A percentile compares a stretch with the other conserved stretches of the same genome.
Conservation (phyloP, 768 basidiomycete genomes). For the Hygrocybe coccinea region DNA sequence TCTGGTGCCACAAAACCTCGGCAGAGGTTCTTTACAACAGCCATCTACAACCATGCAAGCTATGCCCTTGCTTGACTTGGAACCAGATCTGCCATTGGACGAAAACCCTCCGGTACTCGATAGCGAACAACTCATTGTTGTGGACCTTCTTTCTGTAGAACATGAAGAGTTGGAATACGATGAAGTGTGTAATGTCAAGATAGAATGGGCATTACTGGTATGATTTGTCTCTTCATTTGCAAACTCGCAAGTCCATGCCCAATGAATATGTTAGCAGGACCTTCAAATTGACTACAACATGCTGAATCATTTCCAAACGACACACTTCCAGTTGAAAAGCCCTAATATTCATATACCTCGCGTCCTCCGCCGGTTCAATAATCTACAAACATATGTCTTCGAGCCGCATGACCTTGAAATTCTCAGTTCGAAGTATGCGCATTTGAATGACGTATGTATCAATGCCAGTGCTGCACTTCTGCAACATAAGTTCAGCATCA, state of each 20-base stretch:
- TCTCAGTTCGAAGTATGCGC: background rate
- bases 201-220: too few relatives aligned
- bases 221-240: too few relatives aligned
- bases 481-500: background rate
- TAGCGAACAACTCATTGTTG: background rate
- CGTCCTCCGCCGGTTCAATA: slow-evolving; percentile 3
- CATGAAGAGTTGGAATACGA: background rate
- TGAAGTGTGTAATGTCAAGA: background rate
- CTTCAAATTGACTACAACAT: too few relatives aligned
- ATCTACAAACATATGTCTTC: slow-evolving; percentile 10
- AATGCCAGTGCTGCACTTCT: slow-evolving; percentile 23
- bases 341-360: background rate
- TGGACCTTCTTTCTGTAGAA: background rate
- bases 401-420: slow-evolving; percentile 10
- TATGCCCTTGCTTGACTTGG: background rate
- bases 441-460: slow-evolving; percentile 24
- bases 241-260: too few relatives aligned
- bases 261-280: too few relatives aligned
- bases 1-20: background rate
- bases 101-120: background rate
- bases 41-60: too few relatives aligned
- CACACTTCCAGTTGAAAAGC: background rate
- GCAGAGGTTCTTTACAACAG: background rate
- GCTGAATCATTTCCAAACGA: too few relatives aligned
- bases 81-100: background rate